Base-by-base conservation (phyloP, 345 rosid genomes). In the Salix suchowensis region DNA sequence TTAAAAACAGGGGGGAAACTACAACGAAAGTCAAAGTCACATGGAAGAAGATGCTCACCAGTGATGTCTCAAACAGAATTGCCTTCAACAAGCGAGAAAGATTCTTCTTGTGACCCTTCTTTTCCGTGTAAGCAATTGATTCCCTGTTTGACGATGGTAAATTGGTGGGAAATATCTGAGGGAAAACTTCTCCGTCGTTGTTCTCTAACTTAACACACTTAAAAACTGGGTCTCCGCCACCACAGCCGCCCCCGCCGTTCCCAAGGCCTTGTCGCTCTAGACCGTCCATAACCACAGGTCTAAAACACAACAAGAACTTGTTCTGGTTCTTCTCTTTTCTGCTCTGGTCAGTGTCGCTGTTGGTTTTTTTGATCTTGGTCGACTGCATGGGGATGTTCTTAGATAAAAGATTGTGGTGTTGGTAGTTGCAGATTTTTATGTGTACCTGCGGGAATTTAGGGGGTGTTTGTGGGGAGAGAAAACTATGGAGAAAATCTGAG, bases 61-160 rank as follows among this genome's bases (percentile, higher is more conserved):
- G 24, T 26, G 87, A 79, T 23, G 86, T 82, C 76, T 82, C 88
- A 10, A 86, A 80, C 34, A 88, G 39, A 32, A 84, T 77, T 15
- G 85, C 88, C 82, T 73, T 86, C 61, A 85, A 2, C 2, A 76
- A 37, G 13, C 80, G 80, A 5, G 85, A 40, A 10, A 87, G 68
- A 46, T 46, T 46, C 24, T 79, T 74, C 75, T 61, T 78, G 18
- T 46, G 39, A 36, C 36, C 68, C 65, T 74, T 80, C 70, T 74
- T 73, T 36, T 73, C 76, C 46, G 24, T n/a, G 44, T 16, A 46
- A 64, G 4, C 52, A 30, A 26, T 40, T 0, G 46, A 24, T 23
- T 34, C 78, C 23, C 19, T 68, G 10, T 64, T 34, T 42, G 30
- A 39, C 3, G 73, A n/a, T 9, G 71, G 21, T 10, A 52, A 0